Evolutionary conservation across 257 asterid species (phyloP), one percentile per base, ranked within the genome.

Genomic region (Capsicum chinense): DNA sequence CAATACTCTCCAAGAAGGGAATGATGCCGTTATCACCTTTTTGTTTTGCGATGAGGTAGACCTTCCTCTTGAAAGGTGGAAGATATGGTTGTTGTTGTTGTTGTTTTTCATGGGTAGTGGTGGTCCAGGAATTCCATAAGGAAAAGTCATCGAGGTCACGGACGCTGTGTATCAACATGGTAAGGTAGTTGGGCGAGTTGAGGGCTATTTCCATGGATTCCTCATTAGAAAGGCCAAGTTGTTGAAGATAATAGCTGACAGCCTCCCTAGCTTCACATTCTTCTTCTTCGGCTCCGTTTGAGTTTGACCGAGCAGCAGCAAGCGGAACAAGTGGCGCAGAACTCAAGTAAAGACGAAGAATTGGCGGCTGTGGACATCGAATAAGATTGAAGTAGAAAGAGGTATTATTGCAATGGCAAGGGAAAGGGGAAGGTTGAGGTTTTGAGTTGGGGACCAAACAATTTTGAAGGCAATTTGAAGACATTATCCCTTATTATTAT

Each of bases 1-100:
- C 99, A 68, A 92, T 37, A 89, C 98, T 96, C 89, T 96, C 99
- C 87, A 96, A 83, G 83, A 92, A 94, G 68, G 99, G 95, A 84
- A 96, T 90, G 67, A 86, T 76, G 17, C 99, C 98, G 74, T 91
- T 90, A 90, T 96, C 98, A 85, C 97, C 95, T 90, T 92, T 96
- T 87, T 86, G 91, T 87, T 90, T 86, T 79, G 94, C 98, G 95
- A 96, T 90, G 71, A 57, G 85, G 80, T 39, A 87, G 6, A 96
- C 93, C 89, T 91, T 94, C 64, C 59, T 86, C 88, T 81, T 88
- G 56, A 94, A 94, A 57, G 17, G 56, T 62, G 79, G 17, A 3
- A 39, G 44, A 39, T 39, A 39, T 39, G 44, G 44, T 39, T 39
- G 44, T 39, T 39, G 44, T 3, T 39, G 5, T 39, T 3, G 44